Evolutionary conservation across 495 filamentous ascomycete genomes (phyloP).

Genomic region (Podospora fimiseda): DNA sequence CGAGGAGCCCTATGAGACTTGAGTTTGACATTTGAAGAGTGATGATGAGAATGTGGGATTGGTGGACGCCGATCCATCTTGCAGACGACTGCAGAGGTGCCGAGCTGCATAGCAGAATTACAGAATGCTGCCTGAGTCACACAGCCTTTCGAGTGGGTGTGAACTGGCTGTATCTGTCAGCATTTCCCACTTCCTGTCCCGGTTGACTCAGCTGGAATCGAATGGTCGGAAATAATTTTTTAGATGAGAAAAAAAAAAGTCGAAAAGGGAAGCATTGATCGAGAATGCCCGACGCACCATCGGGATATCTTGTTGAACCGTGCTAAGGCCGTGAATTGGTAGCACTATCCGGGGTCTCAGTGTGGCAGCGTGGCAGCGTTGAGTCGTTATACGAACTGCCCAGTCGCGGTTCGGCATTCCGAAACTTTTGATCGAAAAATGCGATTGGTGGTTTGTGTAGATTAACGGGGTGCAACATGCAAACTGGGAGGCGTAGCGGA

Average conservation of each 20-base stretch:
- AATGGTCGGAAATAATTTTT: background rate
- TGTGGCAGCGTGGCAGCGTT: background rate
- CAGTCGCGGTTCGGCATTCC: conserved; percentile 8
- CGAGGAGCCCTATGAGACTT: background rate
- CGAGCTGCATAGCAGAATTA: no score
- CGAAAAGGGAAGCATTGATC: no score
- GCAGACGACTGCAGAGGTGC: no score
- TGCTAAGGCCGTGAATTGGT: background rate
- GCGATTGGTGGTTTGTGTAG: background rate
- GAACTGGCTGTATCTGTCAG: background rate
- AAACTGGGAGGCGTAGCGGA: no score
- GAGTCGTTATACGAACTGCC: conserved; percentile 13
- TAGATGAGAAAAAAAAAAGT: no score
- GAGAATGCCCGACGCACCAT: background rate
- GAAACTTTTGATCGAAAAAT: background rate
- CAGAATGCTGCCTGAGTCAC: background rate
- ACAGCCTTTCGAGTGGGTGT: background rate
- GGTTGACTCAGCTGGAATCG: background rate
- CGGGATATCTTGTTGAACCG: background rate
- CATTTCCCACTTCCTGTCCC: background rate
- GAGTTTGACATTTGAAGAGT: background rate
- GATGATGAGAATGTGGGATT: no score
- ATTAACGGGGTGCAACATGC: background rate
- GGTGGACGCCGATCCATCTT: background rate
- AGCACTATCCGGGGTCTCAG: background rate